A percentile compares a stretch with the other conserved stretches of the same genome.
These are phyloP conservation scores for Pichia thaimueangensis DNA, from an alignment of 805 yeast species.

Conservation along the genomic window DNA sequence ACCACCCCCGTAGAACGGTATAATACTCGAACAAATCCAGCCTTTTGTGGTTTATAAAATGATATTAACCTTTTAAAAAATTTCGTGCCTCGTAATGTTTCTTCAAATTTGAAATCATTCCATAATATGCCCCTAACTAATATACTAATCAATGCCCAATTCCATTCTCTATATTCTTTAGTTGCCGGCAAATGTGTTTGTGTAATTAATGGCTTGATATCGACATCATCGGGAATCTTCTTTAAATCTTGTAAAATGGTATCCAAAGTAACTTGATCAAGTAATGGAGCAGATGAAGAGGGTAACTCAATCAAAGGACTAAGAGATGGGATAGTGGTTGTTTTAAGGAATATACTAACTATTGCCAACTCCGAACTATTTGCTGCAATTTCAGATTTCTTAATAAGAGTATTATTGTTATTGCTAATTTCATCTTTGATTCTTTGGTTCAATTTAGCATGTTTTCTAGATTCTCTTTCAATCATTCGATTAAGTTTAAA, in stretches of 20 bases:
- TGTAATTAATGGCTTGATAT: slow-evolving; percentile 57
- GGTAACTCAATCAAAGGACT: slow-evolving; percentile 3
- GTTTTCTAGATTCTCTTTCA: slow-evolving; percentile 24
- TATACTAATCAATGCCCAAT: slow-evolving; percentile 69
- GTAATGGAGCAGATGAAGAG: background rate
- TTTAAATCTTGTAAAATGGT: background rate
- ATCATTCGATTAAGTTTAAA: slow-evolving; percentile 24
- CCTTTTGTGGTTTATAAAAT: slow-evolving; percentile 87
- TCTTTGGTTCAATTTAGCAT: slow-evolving; percentile 14
- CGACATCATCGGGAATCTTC: slow-evolving; percentile 45
- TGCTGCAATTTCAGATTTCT: background rate
- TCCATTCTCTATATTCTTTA: slow-evolving; percentile 80
- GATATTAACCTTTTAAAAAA: slow-evolving; percentile 79
- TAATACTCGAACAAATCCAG: slow-evolving; percentile 48
- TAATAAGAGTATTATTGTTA: background rate
- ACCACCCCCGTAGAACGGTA: background rate
- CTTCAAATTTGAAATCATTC: slow-evolving; percentile 69
- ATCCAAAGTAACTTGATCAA: slow-evolving; percentile 1
- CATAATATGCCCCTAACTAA: slow-evolving; percentile 81
- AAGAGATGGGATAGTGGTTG: background rate
- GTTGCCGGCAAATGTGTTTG: slow-evolving; percentile 70
- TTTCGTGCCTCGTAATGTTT: slow-evolving; percentile 69
- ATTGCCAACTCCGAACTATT: slow-evolving; percentile 1
- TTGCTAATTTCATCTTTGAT: background rate
- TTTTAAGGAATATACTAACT: slow-evolving; percentile 3